Conservation (phyloP, 495 filamentous ascomycete genomes). For the Lasiosphaeria ovina region DNA sequence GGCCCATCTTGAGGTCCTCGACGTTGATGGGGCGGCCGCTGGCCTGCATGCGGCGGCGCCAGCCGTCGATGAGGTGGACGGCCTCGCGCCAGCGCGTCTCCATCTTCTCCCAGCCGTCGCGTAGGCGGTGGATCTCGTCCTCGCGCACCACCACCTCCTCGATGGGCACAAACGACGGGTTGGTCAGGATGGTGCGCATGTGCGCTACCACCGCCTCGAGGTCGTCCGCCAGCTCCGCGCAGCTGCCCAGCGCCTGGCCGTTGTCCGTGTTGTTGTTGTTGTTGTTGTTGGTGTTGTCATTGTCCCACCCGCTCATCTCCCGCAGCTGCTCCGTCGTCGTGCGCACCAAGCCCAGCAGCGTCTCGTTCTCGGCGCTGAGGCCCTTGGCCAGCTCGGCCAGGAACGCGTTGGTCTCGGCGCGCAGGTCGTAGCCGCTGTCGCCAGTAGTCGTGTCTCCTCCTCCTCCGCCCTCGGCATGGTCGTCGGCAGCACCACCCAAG, state of each 20-base stretch:
- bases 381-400: constrained; percentile 83
- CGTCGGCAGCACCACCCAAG: too few species aligned
- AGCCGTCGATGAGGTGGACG: constrained; percentile 85
- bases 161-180: constrained; percentile 94
- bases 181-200: constrained; percentile 78
- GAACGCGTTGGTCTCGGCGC: constrained; percentile 87
- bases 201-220: constrained; percentile 75
- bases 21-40: constrained; percentile 78
- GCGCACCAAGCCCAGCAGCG: constrained; percentile 68
- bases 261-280: constrained; percentile 34
- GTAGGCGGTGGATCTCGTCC: constrained; percentile 78
- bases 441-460: constrained; percentile 46
- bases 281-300: constrained; percentile 10
- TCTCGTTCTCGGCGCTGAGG: constrained; percentile 92
- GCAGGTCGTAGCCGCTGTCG: constrained; percentile 67
- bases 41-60: constrained; percentile 78
- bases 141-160: constrained; percentile 89
- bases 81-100: constrained; percentile 87
- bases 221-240: constrained; percentile 68
- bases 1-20: constrained; percentile 76
- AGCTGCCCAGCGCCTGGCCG: constrained; percentile 53
- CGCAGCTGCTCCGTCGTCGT: constrained; percentile 68
- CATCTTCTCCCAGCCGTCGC: constrained; percentile 87
- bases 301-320: constrained; percentile 72
- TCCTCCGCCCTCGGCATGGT: constrained; percentile 25